Conservation (phyloP, 2,329 filamentous ascomycete genomes). For the Lithohypha guttulata region DNA sequence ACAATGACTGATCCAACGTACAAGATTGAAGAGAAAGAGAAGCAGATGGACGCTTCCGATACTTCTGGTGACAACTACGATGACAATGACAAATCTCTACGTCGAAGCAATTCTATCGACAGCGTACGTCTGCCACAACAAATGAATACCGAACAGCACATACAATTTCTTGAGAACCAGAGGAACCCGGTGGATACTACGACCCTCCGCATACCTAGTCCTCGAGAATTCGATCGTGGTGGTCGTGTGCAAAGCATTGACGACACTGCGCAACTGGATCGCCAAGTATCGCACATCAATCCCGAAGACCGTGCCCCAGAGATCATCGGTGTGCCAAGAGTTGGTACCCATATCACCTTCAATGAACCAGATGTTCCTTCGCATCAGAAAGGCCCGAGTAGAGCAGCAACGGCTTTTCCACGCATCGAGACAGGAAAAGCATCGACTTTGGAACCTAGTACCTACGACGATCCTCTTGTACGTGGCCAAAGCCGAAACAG, state of each 20-base stretch:
- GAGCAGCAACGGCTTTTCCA: constrained; percentile 30
- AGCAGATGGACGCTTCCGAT: constrained; percentile 7
- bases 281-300: constrained; percentile 22
- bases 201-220: constrained; percentile 79
- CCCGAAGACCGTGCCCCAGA: constrained; percentile 9
- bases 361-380: constrained; percentile 34
- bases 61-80: background rate
- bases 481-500: constrained; percentile 26
- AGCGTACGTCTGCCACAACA: constrained; percentile 43
- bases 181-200: constrained; percentile 60
- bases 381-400: constrained; percentile 12
- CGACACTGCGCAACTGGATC: constrained; percentile 29
- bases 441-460: constrained; percentile 14
- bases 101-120: constrained; percentile 26
- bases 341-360: constrained; percentile 34
- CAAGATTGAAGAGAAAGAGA: constrained; percentile 8
- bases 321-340: constrained; percentile 1
- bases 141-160: constrained; percentile 62
- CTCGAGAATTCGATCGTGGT: constrained; percentile 78
- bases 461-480: constrained; percentile 7
- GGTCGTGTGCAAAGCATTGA: constrained; percentile 55
- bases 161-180: constrained; percentile 78
- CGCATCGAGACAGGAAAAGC: constrained; percentile 24
- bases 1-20: background rate
- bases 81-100: background rate